Percentiles rank a stretch among this genome's conserved stretches.
phyloP scores from a whole-genome alignment of 2,329 filamentous ascomycete species.

The Phymatotrichopsis omnivora region DNA sequence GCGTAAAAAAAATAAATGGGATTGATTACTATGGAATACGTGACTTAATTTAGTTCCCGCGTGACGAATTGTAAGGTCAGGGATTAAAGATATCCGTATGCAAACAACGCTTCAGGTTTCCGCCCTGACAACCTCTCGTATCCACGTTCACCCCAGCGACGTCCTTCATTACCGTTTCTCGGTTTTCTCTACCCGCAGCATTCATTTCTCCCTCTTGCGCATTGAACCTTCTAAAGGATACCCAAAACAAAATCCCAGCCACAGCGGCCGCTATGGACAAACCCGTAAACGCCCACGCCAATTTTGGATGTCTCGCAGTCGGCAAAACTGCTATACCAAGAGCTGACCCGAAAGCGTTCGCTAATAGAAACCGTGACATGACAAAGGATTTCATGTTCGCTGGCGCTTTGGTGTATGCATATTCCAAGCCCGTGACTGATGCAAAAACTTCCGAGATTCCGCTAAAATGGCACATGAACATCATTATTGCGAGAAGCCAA shows the following conservation, averaged over 20 bases:
- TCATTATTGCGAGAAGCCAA: too few species aligned
- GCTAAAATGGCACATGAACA: conserved; percentile 45
- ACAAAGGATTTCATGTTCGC: conserved; percentile 74
- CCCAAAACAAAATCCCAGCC: conserved; percentile 46
- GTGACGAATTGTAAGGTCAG: too few species aligned
- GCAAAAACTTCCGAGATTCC: conserved; percentile 50
- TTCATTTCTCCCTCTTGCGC: conserved; percentile 42
- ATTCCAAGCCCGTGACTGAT: conserved; percentile 56
- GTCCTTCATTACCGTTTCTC: too few species aligned
- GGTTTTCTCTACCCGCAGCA: too few species aligned
- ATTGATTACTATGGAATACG: too few species aligned
- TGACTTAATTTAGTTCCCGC: too few species aligned
- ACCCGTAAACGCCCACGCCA: conserved; percentile 56
- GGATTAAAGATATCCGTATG: too few species aligned
- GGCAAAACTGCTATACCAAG: conserved; percentile 54
- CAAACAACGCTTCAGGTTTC: too few species aligned
- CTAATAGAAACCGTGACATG: conserved; percentile 50
- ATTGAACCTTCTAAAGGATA: conserved; percentile 42
- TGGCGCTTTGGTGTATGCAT: conserved; percentile 67
- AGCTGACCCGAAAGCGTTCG: conserved; percentile 48
- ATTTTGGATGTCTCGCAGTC: conserved; percentile 51
- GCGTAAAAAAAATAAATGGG: too few species aligned
- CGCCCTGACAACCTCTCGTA: too few species aligned
- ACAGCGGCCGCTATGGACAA: conserved; percentile 43
- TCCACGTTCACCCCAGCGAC: too few species aligned